phyloP scores from a whole-genome alignment of 441 rosid species.

The Populus tomentosa region DNA sequence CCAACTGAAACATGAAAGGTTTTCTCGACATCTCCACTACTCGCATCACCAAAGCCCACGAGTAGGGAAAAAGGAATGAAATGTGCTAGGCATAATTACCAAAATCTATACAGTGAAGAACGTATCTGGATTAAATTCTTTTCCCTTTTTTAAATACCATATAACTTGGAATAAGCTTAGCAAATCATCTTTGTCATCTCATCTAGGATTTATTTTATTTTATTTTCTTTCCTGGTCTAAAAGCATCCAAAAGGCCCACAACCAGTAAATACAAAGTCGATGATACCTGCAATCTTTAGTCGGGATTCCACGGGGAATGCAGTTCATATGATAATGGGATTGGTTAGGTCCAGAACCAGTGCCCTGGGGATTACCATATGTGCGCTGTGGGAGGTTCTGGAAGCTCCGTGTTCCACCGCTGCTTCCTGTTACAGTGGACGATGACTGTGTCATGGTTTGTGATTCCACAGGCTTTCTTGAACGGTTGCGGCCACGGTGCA shows the following conservation, averaged over 20 bases:
- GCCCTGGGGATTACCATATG: constrained; percentile 33
- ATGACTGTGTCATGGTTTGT: constrained; percentile 43
- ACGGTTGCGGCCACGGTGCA: constrained; percentile 99
- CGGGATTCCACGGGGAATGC: constrained; percentile 51
- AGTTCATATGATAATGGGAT: constrained; percentile 38
- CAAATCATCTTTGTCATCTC: no score
- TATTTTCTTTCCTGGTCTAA: no score
- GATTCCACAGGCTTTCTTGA: constrained; percentile 99
- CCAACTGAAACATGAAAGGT: constrained; percentile 18
- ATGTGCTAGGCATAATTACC: no score
- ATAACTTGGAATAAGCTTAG: no score
- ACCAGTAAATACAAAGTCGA: no score
- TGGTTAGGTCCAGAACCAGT: constrained; percentile 32
- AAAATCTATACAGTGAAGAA: no score
- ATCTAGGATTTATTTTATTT: no score
- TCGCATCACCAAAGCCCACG: no score
- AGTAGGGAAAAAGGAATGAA: no score
- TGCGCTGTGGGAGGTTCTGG: constrained; percentile 36
- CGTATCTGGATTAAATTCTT: no score
- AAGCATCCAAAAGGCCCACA: no score
- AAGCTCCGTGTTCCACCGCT: constrained; percentile 34
- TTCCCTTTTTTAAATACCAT: no score
- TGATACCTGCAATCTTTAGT: constrained; percentile 52
- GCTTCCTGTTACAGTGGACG: constrained; percentile 41
- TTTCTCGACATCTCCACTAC: constrained; percentile 15